Evolutionary conservation across 1,139 yeast species (phyloP).

Genomic region (Suhomyces bribrorum): DNA sequence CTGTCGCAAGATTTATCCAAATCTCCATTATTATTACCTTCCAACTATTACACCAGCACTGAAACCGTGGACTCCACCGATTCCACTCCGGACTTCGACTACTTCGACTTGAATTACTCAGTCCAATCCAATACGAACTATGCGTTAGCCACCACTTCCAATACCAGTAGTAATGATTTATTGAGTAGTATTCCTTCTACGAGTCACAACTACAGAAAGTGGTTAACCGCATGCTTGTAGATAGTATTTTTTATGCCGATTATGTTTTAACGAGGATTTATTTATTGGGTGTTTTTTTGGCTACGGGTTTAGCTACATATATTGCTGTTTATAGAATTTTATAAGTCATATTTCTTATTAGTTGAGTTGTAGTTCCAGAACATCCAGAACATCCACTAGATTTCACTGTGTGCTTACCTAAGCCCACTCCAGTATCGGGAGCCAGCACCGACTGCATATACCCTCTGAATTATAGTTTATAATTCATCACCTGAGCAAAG

Average conservation of each 20-base stretch:
- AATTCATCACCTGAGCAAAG: too few relatives aligned
- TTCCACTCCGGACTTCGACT: conserved; percentile 25
- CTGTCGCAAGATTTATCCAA: conserved; percentile 17
- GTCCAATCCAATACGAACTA: conserved; percentile 25
- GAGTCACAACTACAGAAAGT: conserved; percentile 45
- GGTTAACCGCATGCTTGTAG: conserved; percentile 41
- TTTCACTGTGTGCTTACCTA: too few relatives aligned
- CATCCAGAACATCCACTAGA: too few relatives aligned
- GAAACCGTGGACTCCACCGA: conserved; percentile 1
- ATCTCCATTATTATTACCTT: conserved; percentile 24
- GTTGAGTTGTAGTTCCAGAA: too few relatives aligned
- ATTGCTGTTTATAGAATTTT: conserved; percentile 10
- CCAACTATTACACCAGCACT: conserved; percentile 10
- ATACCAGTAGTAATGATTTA: conserved; percentile 11
- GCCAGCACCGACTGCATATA: too few relatives aligned
- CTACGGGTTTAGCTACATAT: conserved; percentile 9
- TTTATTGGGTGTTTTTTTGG: conserved; percentile 12
- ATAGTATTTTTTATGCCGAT: conserved; percentile 2
- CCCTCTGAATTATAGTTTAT: too few relatives aligned
- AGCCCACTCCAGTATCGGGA: too few relatives aligned
- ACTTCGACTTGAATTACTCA: conserved; percentile 39
- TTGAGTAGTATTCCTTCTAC: conserved; percentile 29
- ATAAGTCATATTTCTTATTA: neutral
- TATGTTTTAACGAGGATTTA: conserved; percentile 7
- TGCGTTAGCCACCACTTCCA: conserved; percentile 16